Evolutionary conservation across 495 filamentous ascomycete species (phyloP), one percentile per base, ranked within the genome.

Genomic region (Trichoderma erinaceum): DNA sequence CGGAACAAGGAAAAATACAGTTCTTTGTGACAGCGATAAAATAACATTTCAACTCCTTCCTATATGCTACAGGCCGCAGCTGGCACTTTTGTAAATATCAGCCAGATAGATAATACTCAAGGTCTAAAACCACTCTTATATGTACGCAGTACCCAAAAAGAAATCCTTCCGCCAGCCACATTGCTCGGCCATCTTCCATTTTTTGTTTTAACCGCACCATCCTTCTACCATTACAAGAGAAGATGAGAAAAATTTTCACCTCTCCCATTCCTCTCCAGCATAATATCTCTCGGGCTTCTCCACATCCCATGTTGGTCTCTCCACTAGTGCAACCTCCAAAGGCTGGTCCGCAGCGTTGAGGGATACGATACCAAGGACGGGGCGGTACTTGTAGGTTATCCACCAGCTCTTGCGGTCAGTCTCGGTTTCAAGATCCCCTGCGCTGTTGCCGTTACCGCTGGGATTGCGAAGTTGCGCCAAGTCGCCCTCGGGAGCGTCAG

Each of bases 331-430:
- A 18, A 97, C 90, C 75, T 97, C 94, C 10, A 93, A 77, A 23
- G 56, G 56, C 21, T 76, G 75, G 29, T 79, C 73, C 8, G 73
- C 72, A 44, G 80, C 76, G 21, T 80, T 80, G 29, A 99, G 78
- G 21, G 89, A 87, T 16, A 94, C 89, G 38, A 98, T 89, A 5
- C 93, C 95, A 71, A 99, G 78, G 69, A 99, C 92, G 11, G 93
- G 90, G 68, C 92, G 83, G 75, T 97, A 99, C 74, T 95, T 93
- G 78, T 90, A 92, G 11, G 92, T 94, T 70, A 85, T 85, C 93
- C 92, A 98, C 72, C 83, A 88, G 25, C 80, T 78, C 41, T 66
- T 66, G 41, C 43, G 41, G 41, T 50, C 41, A 38, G 65, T 46
- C 21, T 21, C 43, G 6, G 75, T 70, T 67, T 72, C 67, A 18